A percentile compares a stretch with the other conserved stretches of the same genome.
Evolutionary conservation across 1,139 yeast genomes (phyloP).

Genomic region (Taphrina confusa): DNA sequence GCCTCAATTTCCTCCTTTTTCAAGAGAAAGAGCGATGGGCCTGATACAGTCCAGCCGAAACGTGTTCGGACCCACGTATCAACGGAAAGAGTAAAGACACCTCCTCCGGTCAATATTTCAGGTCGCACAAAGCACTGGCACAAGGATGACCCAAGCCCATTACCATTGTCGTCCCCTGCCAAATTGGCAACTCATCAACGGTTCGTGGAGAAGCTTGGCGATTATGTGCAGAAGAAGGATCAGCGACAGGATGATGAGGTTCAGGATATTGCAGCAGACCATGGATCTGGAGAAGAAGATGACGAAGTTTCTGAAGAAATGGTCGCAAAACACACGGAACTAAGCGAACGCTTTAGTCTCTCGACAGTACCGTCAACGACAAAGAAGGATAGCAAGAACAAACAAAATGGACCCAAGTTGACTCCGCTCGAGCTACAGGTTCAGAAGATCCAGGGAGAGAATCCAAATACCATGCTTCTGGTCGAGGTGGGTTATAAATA

Average conservation of each 20-base stretch:
- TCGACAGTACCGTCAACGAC: neutral
- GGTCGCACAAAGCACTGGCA: slow-evolving; percentile 32
- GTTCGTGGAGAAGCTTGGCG: slow-evolving; percentile 26
- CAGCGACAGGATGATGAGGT: neutral
- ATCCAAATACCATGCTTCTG: slow-evolving; percentile 69
- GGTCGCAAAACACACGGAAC: neutral
- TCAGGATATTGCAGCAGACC: neutral
- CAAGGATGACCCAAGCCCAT: neutral
- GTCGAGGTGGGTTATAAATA: slow-evolving; percentile 91
- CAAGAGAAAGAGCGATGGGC: slow-evolving; percentile 10
- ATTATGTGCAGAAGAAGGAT: neutral
- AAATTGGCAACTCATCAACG: slow-evolving; percentile 5
- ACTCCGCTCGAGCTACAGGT: slow-evolving; percentile 85
- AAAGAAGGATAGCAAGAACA: neutral
- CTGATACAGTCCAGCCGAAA: neutral
- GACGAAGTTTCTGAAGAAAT: neutral
- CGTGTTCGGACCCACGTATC: neutral
- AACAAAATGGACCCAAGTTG: slow-evolving; percentile 44
- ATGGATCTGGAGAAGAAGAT: neutral
- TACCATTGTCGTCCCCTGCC: slow-evolving; percentile 12
- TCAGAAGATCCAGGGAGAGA: slow-evolving; percentile 58
- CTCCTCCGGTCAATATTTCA: neutral
- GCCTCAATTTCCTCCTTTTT: slow-evolving; percentile 24
- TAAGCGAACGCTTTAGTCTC: slow-evolving; percentile 7
- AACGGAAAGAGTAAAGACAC: slow-evolving; percentile 4